Evolutionary conservation across 2,329 filamentous ascomycete genomes (phyloP).

Genomic region (Fusarium xyrophilum): DNA sequence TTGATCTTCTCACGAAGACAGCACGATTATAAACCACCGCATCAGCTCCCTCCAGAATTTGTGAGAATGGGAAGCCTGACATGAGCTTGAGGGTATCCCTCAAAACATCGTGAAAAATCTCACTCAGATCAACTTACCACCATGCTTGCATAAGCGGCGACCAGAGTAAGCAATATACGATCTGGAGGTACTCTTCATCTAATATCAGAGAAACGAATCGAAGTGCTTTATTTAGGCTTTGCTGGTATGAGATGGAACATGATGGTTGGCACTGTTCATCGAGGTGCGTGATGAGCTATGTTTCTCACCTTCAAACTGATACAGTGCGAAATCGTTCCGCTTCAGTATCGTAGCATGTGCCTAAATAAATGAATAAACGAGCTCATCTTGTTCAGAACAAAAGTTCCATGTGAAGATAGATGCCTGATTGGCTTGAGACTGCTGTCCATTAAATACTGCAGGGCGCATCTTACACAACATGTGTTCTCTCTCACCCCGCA

Average conservation of each 20-base stretch:
- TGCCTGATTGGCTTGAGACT: not conserved
- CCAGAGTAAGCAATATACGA: not conserved
- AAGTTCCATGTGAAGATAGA: not conserved
- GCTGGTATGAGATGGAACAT: not conserved
- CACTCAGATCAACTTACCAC: not conserved
- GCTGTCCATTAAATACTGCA: not conserved
- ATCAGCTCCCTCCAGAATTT: not conserved
- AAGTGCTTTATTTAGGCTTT: not conserved
- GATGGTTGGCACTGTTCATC: not conserved
- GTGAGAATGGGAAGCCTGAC: not conserved
- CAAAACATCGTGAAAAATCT: not conserved
- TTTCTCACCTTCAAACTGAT: not conserved
- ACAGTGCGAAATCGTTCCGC: not conserved
- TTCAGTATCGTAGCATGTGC: not conserved
- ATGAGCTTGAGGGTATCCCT: too few relatives aligned
- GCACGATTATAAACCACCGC: not conserved
- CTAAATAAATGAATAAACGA: not conserved
- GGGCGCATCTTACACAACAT: not conserved
- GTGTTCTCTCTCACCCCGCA: conserved; percentile 15
- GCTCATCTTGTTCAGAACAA: not conserved
- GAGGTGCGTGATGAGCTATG: not conserved
- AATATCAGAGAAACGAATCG: not conserved
- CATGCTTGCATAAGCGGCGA: not conserved
- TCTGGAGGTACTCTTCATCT: too few relatives aligned
- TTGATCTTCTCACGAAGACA: not conserved